Evolutionary conservation across 208 protist genomes (phyloP), one percentile per base, ranked within the genome.

Genomic region (Trichomonas vaginalis): DNA sequence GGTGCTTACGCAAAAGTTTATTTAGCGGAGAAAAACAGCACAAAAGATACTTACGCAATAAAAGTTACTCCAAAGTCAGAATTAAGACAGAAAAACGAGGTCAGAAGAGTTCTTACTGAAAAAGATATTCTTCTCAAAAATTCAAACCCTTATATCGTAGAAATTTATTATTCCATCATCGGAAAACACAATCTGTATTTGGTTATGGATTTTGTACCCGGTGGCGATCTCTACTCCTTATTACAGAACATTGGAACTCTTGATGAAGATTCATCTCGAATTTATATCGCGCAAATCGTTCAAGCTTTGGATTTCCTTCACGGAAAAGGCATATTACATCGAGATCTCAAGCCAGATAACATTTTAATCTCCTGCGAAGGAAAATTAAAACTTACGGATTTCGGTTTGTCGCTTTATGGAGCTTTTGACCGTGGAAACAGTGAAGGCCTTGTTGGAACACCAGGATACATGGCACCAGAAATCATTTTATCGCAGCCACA

Each of bases 321-420:
- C 70, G 62, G 49, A 40, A 70, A 96, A 48, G 97, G 96, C 37
- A 97, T 98, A 88, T 96, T 97, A 79, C 97, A 97, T 95, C 95
- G 97, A 32, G 96, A 97, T 80, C 51, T 98, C 32, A 98, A 98
- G 95, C 97, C 97, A 61, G 97, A 98, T 96, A 98, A 98, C 79
- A 96, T 98, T 42, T 96, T 98, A 37, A 70, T 98, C 0, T 96
- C 97, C 39, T 79, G 83, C 37, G 62, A 96, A 17, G 97, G 97
- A 0, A 97, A 97, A 79, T 45, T 97, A 47, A 47, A 56, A 62
- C 35, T 97, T 23, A 96, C 96, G 47, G 95, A 97, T 92, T 95
- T 97, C 79, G 86, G 95, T 12, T 87, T 90, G 15, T 32, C 45
- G 27, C 27, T 83, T 42, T 83, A 42, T n/a, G 79, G 79, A 9